Evolutionary conservation across 2,329 filamentous ascomycete genomes (phyloP), one percentile per base, ranked within the genome.

Genomic region (Herpotrichia juniperi): DNA sequence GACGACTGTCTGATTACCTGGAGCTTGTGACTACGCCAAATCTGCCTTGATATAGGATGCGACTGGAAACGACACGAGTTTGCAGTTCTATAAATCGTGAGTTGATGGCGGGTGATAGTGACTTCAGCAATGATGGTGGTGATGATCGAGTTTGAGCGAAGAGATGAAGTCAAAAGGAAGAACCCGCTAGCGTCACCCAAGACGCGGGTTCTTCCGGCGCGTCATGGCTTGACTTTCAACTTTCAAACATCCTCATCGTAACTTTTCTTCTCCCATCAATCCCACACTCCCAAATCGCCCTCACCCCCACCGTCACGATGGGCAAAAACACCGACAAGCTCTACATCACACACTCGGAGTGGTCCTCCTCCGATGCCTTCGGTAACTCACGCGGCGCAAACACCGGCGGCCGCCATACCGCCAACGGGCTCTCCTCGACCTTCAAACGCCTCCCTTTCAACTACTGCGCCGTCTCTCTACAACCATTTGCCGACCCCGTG

Each of bases 371-470:
- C 42, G 93, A 97, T 74, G 87, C 91, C 53, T 97, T 90, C 76
- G 89, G 90, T 26, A 91, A 92, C 61, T 93, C 87, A 71, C 87
- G 87, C 50, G 86, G 86, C 63, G 84, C 88, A 50, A 87, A 87
- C 45, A 78, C 80, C 73, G 83, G 70, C 72, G 87, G 77, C 74
- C 81, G 66, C 59, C 78, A 74, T 73, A 81, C 74, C 19, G 74
- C 75, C 42, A 76, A 78, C 2, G 83, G 85, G 58, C 58, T 69
- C 14, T 55, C 66, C 16, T 82, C 85, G 43, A 83, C 84, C 31
- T 97, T 97, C 79, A 91, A 89, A 68, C 89, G 91, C 40, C 84
- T 99, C 1, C 94, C 96, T 25, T 99, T 96, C 84, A 97, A 97
- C 81, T 97, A 94, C 78, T 99, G 94, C 83, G 91, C 94, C 56